These are phyloP conservation scores for Vanrija pseudolonga DNA, from an alignment of 1,284 basidiomycete species.

Conservation along the genomic window DNA sequence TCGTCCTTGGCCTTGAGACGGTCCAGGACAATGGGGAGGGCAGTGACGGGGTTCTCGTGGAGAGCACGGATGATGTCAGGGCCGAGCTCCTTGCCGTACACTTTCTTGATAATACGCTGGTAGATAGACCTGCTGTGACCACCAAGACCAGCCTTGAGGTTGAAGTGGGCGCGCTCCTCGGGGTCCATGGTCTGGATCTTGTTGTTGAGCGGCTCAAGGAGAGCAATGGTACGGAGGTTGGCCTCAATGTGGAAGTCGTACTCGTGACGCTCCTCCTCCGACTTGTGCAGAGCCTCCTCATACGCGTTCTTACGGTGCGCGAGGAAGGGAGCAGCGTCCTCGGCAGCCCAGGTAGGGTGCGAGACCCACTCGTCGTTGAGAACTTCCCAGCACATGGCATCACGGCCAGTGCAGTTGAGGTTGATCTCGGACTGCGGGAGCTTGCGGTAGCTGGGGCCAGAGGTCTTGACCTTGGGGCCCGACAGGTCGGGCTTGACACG, in stretches of 20 bases:
- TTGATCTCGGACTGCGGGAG: constrained; percentile 82
- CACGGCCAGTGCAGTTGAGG: constrained; percentile 88
- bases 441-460: constrained; percentile 88
- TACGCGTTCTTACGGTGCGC: constrained; percentile 96
- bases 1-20: constrained; percentile 94
- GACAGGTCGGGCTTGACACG: constrained; percentile 55
- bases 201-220: constrained; percentile 83
- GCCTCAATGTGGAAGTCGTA: constrained; percentile 97
- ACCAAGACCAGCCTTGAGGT: constrained; percentile 82
- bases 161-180: constrained; percentile 80
- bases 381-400: constrained; percentile 92
- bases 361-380: constrained; percentile 96
- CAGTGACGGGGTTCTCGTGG: constrained; percentile 85
- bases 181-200: constrained; percentile 85
- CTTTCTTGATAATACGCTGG: constrained; percentile 88
- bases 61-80: constrained; percentile 83
- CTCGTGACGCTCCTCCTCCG: constrained; percentile 97
- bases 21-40: constrained; percentile 86
- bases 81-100: constrained; percentile 78
- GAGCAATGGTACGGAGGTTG: constrained; percentile 82
- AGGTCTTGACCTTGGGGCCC: constrained; percentile 46
- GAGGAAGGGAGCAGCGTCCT: constrained; percentile 89
- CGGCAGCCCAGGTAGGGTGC: constrained; percentile 93
- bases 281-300: constrained; percentile 93
- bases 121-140: constrained; percentile 85